These are phyloP conservation scores for Symmetrospora coprosmae DNA, from an alignment of 768 basidiomycete species.

Conservation along the genomic window DNA sequence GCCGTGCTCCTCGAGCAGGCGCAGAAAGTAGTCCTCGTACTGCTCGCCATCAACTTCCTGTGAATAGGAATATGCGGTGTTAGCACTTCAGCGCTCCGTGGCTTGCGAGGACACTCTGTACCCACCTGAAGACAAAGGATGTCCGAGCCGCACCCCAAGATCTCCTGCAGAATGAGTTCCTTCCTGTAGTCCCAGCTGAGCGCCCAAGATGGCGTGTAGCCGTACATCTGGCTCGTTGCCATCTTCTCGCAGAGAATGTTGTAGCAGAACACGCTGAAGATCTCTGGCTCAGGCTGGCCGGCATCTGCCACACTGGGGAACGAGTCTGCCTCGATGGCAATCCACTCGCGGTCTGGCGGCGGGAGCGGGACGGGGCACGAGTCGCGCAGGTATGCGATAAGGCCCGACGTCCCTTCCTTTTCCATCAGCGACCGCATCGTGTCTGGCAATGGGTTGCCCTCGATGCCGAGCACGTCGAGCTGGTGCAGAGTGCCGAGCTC, in stretches of 20 bases:
- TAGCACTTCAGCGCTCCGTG: background rate
- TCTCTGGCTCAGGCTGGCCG: constrained; percentile 56
- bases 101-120: background rate
- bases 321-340: constrained; percentile 34
- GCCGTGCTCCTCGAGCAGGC: constrained; percentile 54
- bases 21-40: constrained; percentile 79
- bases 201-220: constrained; percentile 94
- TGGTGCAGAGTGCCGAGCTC: constrained; percentile 84
- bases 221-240: constrained; percentile 77
- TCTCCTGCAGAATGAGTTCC: constrained; percentile 69
- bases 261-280: constrained; percentile 68
- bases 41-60: constrained; percentile 77
- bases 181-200: constrained; percentile 89
- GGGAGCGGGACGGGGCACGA: constrained; percentile 65
- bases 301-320: constrained; percentile 29
- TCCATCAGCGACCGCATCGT: constrained; percentile 65
- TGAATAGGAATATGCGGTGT: background rate
- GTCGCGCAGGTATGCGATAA: constrained; percentile 84
- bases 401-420: constrained; percentile 80
- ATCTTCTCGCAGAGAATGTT: constrained; percentile 87
- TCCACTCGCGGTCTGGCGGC: constrained; percentile 68
- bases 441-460: constrained; percentile 86
- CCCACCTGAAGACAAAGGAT: constrained; percentile 68
- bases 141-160: constrained; percentile 66
- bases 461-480: constrained; percentile 80